Evolutionary conservation across 352 stramenopile species (phyloP).

Genomic region (Ophiocytium majus): DNA sequence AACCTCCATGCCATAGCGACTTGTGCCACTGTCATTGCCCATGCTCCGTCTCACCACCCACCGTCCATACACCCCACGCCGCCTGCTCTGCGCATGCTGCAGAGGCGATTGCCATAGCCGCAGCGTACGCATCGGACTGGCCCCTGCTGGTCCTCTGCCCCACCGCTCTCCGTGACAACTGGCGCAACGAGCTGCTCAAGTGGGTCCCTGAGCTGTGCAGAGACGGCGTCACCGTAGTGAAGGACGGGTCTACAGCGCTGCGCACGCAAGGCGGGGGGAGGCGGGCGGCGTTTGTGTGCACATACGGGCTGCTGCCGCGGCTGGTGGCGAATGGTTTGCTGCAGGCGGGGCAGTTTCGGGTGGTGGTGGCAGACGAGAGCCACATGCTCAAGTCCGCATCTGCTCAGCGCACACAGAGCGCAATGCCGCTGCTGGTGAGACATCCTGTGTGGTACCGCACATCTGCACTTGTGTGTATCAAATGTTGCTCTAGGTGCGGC

Average conservation of each 20-base stretch:
- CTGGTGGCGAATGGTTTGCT: background rate
- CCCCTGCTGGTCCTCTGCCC: conserved; percentile 74
- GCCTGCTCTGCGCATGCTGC: no score
- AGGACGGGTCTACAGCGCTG: background rate
- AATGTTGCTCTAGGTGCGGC: no score
- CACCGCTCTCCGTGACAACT: conserved; percentile 71
- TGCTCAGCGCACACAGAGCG: conserved; percentile 58
- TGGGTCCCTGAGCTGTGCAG: conserved; percentile 47
- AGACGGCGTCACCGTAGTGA: conserved; percentile 31
- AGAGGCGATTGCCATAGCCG: conserved; percentile 61
- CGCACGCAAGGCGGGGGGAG: background rate
- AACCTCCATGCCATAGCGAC: no score
- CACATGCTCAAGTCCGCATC: conserved; percentile 62
- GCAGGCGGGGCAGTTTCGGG: conserved; percentile 18
- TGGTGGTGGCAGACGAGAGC: conserved; percentile 60
- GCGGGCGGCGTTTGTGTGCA: background rate
- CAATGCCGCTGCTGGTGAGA: conserved; percentile 60
- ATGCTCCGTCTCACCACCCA: no score
- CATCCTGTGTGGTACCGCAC: no score
- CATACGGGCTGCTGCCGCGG: conserved; percentile 16
- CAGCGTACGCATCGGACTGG: conserved; percentile 68
- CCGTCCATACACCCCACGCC: no score
- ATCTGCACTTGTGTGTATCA: no score
- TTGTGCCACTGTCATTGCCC: no score
- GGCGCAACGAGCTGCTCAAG: conserved; percentile 69